Base-by-base conservation (phyloP, 2,329 filamentous ascomycete genomes). In the Alternaria sp. region DNA sequence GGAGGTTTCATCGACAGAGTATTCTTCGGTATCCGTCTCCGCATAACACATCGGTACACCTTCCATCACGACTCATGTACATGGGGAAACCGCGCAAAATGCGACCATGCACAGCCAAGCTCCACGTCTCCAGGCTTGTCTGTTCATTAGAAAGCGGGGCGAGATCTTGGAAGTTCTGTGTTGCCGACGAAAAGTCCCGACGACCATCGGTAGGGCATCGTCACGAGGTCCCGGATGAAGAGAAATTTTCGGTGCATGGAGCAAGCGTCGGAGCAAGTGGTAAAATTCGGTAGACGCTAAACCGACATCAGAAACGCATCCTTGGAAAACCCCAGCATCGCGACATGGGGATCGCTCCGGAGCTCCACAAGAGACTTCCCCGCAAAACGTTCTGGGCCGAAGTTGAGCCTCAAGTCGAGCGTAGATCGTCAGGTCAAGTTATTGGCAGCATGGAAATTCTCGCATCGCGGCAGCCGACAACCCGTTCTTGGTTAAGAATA, bases 181-280 rank as follows among this genome's bases (percentile, higher is more conserved):
- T 41, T 30, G 61, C 61, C 50, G 58, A 64, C 43, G 30, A 51
- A 63, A 54, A 56, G 51, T 57, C 49, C 53, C 56, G 50, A 53
- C 10, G 5, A 32, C 20, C 46, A 44, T 50, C 5, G 20, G 10
- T 11, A 54, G 16, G 45, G 20, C 45, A 46, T 55, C 62, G 63
- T 59, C 50, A 65, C 59, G 62, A 63, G 62, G 59, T 48, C 30
- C 28, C 20, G 30, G 40, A 54, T 20, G 40, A 40, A 57, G 43
- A 65, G 49, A 63, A 57, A 49, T 61, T 63, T 62, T 52, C 44
- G 45, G 45, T 36, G 44, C 41, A 45, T 54, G 49, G 41, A 57
- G 40, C 59, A 66, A 59, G 64, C 59, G 54, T 60, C 64, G 50
- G 64, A n/a, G 40, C 34, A 34, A 34, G 22, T 25, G 59, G n/a